phyloP scores from a whole-genome alignment of 2,329 filamentous ascomycete species.

The Lachnellula subtilissima region DNA sequence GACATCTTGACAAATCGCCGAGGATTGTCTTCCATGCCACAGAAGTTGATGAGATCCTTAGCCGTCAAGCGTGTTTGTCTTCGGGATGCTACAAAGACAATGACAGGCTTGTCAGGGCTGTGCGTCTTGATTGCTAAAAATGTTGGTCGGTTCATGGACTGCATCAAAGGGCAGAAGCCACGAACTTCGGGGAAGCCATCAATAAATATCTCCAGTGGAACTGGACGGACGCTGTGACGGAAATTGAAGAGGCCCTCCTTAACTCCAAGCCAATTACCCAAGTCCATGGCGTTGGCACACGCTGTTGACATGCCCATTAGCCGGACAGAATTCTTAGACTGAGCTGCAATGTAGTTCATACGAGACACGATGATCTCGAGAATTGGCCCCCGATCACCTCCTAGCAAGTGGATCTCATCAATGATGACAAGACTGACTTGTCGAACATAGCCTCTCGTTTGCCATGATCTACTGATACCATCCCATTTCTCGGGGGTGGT shows the following conservation, averaged over 20 bases:
- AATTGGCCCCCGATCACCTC: slow-evolving; percentile 93
- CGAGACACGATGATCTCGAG: slow-evolving; percentile 89
- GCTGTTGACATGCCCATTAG: slow-evolving; percentile 99
- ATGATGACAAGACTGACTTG: slow-evolving; percentile 96
- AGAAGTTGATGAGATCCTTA: slow-evolving; percentile 94
- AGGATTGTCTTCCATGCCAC: slow-evolving; percentile 97
- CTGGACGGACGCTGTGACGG: slow-evolving; percentile 90
- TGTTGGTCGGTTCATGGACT: slow-evolving; percentile 96
- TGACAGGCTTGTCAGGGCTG: slow-evolving; percentile 93
- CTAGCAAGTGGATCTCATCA: slow-evolving; percentile 96
- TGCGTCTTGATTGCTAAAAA: slow-evolving; percentile 96
- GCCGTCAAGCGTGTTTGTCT: slow-evolving; percentile 92
- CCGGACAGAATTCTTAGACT: slow-evolving; percentile 82
- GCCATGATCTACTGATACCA: slow-evolving; percentile 92
- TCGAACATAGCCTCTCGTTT: slow-evolving; percentile 91
- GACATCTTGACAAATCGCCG: slow-evolving; percentile 89
- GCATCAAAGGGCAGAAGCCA: slow-evolving; percentile 96
- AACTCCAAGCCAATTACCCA: slow-evolving; percentile 95
- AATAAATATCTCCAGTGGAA: slow-evolving; percentile 93
- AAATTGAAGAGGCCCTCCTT: slow-evolving; percentile 97
- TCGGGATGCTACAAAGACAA: slow-evolving; percentile 95
- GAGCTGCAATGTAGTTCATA: slow-evolving; percentile 98
- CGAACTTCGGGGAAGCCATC: slow-evolving; percentile 94
- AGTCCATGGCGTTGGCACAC: slow-evolving; percentile 89
- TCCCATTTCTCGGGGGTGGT: slow-evolving; percentile 99